Percentiles rank a stretch among this genome's conserved stretches.
Conservation (phyloP, 1,284 basidiomycete genomes). For the Pholiota adiposa region DNA sequence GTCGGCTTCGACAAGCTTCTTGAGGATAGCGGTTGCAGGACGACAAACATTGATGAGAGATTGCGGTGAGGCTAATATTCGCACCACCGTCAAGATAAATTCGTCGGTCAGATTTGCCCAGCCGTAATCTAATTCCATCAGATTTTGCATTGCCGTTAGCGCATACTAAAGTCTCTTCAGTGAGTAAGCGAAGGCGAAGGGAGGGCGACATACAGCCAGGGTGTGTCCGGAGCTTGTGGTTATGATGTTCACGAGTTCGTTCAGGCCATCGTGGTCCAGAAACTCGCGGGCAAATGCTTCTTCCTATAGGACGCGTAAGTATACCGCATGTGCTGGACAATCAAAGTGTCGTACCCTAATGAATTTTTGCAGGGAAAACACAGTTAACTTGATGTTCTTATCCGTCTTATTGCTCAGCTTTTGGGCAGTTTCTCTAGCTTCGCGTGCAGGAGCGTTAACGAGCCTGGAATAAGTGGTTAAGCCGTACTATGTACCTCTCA, state of each 20-base stretch:
- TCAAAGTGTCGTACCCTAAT: slow-evolving; percentile 59
- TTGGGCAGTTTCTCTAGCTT: slow-evolving; percentile 80
- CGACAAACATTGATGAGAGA: slow-evolving; percentile 93
- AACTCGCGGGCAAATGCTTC: slow-evolving; percentile 89
- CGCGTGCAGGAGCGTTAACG: slow-evolving; percentile 80
- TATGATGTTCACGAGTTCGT: slow-evolving; percentile 78
- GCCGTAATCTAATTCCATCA: slow-evolving; percentile 84
- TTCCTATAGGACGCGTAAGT: slow-evolving; percentile 57
- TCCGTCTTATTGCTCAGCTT: slow-evolving; percentile 72
- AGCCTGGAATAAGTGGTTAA: slow-evolving; percentile 49
- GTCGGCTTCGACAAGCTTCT: slow-evolving; percentile 85
- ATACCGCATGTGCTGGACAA: background rate
- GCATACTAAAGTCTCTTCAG: slow-evolving; percentile 69
- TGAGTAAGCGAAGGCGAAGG: background rate
- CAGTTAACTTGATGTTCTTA: slow-evolving; percentile 64
- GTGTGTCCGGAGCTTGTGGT: slow-evolving; percentile 79
- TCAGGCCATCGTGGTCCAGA: slow-evolving; percentile 76
- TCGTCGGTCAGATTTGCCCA: slow-evolving; percentile 73
- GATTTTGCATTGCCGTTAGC: slow-evolving; percentile 81
- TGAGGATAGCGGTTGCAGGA: slow-evolving; percentile 94
- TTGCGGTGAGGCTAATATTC: slow-evolving; percentile 76
- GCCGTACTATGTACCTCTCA: background rate
- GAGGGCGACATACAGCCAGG: slow-evolving; percentile 65
- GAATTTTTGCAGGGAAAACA: slow-evolving; percentile 85
- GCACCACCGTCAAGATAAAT: slow-evolving; percentile 82